phyloP scores from a whole-genome alignment of 1,284 basidiomycete genomes.

The Sanguinoderma infundibulare region DNA sequence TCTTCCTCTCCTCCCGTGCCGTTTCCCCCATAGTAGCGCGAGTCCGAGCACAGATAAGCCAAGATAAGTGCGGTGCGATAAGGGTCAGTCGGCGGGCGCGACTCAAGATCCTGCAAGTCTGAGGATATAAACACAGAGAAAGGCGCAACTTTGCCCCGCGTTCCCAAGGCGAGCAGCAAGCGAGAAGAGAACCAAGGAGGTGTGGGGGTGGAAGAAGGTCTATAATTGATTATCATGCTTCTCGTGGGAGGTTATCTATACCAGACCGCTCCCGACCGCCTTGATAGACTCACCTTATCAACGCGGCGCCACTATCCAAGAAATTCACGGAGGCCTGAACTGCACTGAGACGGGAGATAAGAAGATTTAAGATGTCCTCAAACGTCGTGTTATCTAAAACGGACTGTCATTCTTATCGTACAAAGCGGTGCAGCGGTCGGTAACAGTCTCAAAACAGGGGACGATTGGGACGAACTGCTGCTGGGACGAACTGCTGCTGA shows the following conservation, averaged over 20 bases:
- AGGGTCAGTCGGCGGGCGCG: background rate
- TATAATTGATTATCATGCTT: background rate
- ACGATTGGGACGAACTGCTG: too few relatives aligned
- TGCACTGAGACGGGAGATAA: background rate
- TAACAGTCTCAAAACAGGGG: background rate
- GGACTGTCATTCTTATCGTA: background rate
- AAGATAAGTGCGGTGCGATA: background rate
- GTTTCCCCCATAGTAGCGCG: background rate
- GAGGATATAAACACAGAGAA: background rate
- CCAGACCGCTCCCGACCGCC: too few relatives aligned
- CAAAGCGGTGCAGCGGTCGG: too few relatives aligned
- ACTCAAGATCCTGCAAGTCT: background rate
- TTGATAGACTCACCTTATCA: background rate
- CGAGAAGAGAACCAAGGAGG: background rate
- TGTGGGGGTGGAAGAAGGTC: too few relatives aligned
- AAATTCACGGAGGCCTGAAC: background rate
- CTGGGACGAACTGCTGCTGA: too few relatives aligned
- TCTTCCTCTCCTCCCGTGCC: conserved; percentile 15
- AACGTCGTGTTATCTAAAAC: background rate
- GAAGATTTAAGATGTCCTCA: background rate
- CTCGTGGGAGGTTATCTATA: background rate
- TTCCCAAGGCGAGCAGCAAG: background rate
- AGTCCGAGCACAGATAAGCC: background rate
- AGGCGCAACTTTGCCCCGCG: background rate
- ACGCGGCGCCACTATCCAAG: background rate